A percentile compares a stretch with the other conserved stretches of the same genome.
These are phyloP conservation scores for Calonectria henricotiae DNA, from an alignment of 2,329 filamentous ascomycete species.

Conservation along the genomic window DNA sequence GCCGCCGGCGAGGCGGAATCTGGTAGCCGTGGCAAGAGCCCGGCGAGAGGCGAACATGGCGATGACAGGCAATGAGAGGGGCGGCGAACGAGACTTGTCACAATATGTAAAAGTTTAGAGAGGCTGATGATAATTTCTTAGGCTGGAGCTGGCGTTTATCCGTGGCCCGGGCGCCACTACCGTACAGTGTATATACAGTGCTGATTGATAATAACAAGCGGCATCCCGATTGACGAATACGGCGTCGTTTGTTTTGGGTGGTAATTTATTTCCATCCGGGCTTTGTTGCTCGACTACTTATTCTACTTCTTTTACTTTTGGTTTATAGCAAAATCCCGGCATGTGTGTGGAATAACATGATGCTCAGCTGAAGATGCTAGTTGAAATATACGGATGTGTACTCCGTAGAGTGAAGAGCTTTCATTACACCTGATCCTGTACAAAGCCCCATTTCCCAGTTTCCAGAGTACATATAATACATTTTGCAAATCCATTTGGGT, in stretches of 20 bases:
- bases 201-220: constrained; percentile 16
- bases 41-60: constrained; percentile 54
- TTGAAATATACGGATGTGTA: not conserved
- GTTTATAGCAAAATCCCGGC: not conserved
- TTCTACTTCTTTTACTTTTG: not conserved
- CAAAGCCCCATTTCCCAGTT: not conserved
- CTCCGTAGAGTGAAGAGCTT: not conserved
- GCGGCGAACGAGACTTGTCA: constrained; percentile 7
- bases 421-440: not conserved
- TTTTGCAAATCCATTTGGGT: not conserved
- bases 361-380: not conserved
- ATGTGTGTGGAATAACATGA: not conserved
- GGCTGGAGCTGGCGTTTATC: constrained; percentile 7
- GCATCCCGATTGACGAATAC: not conserved
- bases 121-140: constrained; percentile 15
- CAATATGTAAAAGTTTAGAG: constrained; percentile 21
- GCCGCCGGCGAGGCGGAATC: constrained; percentile 38
- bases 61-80: constrained; percentile 18
- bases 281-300: not conserved
- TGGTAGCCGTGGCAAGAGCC: constrained; percentile 45
- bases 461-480: not conserved
- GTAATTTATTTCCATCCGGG: not conserved
- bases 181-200: constrained; percentile 19
- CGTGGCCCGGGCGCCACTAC: constrained; percentile 6
- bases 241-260: not conserved